Conservation (phyloP, 1,284 basidiomycete genomes). For the Paramarasmius palmivorus region DNA sequence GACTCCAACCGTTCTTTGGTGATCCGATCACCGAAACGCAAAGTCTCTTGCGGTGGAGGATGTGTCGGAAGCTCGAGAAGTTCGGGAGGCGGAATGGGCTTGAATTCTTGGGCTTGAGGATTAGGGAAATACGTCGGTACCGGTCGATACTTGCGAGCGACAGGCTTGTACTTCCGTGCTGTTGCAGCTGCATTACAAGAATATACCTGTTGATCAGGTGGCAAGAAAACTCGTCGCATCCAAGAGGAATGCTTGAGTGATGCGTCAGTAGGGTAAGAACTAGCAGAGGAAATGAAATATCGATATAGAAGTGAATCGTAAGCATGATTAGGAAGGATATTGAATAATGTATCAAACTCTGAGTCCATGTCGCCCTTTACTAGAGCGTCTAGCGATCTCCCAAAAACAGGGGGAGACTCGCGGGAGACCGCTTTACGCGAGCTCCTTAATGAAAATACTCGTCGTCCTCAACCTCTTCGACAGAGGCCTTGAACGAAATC, state of each 20-base stretch:
- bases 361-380: conserved; percentile 4
- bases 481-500: neutral
- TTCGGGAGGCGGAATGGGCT: no score
- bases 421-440: neutral
- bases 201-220: neutral
- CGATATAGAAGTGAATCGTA: conserved; percentile 19
- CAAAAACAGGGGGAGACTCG: neutral
- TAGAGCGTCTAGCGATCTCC: neutral
- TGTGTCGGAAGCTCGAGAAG: no score
- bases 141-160: conserved; percentile 29
- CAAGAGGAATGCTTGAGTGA: conserved; percentile 34
- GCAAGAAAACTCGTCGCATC: neutral
- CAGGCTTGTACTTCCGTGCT: conserved; percentile 29
- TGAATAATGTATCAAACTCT: conserved; percentile 16
- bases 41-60: no score
- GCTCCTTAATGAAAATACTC: neutral
- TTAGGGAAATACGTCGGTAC: conserved; percentile 33
- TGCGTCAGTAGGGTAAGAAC: neutral
- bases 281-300: neutral
- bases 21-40: no score
- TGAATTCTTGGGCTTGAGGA: conserved; percentile 14
- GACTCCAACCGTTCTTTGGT: no score
- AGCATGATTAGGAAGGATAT: conserved; percentile 14
- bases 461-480: neutral
- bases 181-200: neutral